These are phyloP conservation scores for Colletotrichum aenigma DNA, from an alignment of 2,329 filamentous ascomycete genomes.

Conservation along the genomic window DNA sequence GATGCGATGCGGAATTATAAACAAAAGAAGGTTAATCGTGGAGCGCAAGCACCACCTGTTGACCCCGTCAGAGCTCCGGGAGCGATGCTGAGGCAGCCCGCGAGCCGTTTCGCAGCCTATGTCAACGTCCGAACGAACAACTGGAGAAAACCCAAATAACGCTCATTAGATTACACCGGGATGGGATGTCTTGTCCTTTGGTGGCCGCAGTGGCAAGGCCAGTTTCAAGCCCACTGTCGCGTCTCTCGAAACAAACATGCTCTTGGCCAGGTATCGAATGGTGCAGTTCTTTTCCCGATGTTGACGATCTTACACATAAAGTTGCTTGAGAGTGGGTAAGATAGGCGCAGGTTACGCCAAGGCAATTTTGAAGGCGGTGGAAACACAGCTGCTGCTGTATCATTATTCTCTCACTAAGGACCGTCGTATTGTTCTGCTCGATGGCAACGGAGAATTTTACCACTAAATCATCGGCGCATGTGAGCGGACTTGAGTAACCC, in stretches of 20 bases:
- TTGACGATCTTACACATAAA: not conserved
- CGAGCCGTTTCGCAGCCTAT: not conserved
- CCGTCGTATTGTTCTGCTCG: not conserved
- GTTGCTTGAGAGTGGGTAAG: not conserved
- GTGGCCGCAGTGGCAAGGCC: not conserved
- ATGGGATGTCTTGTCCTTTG: not conserved
- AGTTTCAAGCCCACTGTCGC: not conserved
- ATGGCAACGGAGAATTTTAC: conserved; percentile 18
- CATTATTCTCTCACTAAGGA: not conserved
- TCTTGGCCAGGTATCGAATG: not conserved
- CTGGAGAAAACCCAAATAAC: not conserved
- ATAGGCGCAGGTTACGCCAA: not conserved
- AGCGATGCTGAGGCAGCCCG: not conserved
- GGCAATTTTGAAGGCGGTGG: not conserved
- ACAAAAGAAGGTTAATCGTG: not conserved
- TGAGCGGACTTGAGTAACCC: not conserved
- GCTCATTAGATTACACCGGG: not conserved
- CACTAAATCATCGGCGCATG: conserved; percentile 11
- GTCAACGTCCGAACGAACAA: not conserved
- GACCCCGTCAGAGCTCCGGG: not conserved
- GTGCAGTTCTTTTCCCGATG: not conserved
- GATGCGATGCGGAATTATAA: not conserved
- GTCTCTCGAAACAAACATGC: not conserved
- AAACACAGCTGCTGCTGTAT: not conserved
- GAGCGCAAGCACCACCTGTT: not conserved